Base-by-base conservation (phyloP, 345 rosid genomes). In the Gossypium bickii region DNA sequence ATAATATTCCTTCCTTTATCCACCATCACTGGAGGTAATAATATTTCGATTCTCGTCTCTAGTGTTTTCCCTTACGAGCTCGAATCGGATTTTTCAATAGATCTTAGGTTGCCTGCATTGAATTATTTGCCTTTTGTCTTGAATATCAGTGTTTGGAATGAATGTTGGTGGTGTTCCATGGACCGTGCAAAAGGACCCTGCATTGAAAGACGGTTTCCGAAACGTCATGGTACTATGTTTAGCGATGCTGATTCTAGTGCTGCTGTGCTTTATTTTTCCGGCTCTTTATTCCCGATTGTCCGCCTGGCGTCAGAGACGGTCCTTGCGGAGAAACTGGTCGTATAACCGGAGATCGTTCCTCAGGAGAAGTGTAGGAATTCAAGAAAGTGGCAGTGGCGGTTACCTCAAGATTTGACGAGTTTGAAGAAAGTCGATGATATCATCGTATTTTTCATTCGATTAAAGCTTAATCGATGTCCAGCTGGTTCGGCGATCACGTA, bases 121-220 rank as follows among this genome's bases (percentile, higher is more conserved):
- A 47, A 69, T 12, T 67, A 11, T 9, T 22, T 60, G 41, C 53
- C 60, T 43, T 65, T 45, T 44, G 10, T 61, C 12, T n/a, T 10
- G 77, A 15, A 22, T 7, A 13, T 71, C 89, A 95, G 99, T 93
- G 38, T 93, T 96, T 64, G 99, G 99, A 73, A 94, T 96, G 99
- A 96, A 96, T 13, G 98, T 96, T 71, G 99, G 99, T 47, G 99
- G 99, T 70, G 98, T 96, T 83, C 99, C 98, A 41, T 96, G 99
- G 99, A 96, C 99, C 0, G 89, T 82, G 60, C 99, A 96, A 76
- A 83, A 70, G 48, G 76, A 89, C 52, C 97, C 97, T 0, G 82
- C 72, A 48, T 49, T 89, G 8, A 75, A 86, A 72, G 87, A 90
- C 1, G 98, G 99, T 60, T 96, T 96, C 77, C 89, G 89, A 66